Evolutionary conservation across 306 rosid species (phyloP).

Genomic region (Medicago arabica): DNA sequence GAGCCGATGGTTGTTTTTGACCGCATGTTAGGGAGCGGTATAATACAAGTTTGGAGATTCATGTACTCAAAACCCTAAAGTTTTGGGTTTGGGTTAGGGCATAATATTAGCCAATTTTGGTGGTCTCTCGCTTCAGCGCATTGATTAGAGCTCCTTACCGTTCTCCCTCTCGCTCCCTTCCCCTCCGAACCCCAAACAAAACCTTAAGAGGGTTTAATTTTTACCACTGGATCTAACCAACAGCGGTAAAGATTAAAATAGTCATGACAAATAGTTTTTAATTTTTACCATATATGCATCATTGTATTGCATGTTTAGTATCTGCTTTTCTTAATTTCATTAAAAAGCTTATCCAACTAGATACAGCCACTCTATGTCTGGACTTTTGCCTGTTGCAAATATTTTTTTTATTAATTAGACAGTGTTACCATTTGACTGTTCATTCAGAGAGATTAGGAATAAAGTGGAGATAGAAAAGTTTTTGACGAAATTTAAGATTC

Average conservation of each 20-base stretch:
- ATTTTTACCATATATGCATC: neutral
- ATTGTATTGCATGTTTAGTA: neutral
- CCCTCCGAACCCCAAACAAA: too few relatives aligned
- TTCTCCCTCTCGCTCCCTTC: too few relatives aligned
- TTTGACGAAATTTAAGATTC: constrained; percentile 14
- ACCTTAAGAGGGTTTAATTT: neutral
- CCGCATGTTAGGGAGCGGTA: too few relatives aligned
- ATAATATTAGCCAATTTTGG: too few relatives aligned
- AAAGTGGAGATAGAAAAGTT: neutral
- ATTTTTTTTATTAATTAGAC: neutral
- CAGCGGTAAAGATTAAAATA: neutral
- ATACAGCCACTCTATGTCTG: neutral
- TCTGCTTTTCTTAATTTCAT: neutral
- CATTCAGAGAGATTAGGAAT: constrained; percentile 25
- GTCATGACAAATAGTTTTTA: neutral
- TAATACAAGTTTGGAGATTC: too few relatives aligned
- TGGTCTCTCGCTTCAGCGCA: too few relatives aligned
- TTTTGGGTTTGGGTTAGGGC: too few relatives aligned
- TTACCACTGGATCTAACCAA: neutral
- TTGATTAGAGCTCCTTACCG: too few relatives aligned
- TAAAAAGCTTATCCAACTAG: constrained; percentile 1
- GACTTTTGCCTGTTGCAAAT: neutral
- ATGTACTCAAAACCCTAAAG: too few relatives aligned
- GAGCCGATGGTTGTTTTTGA: too few relatives aligned
- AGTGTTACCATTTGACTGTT: constrained; percentile 9